phyloP scores from a whole-genome alignment of 371 early-diverging fungal genomes.

The Actinomortierella wolfii region DNA sequence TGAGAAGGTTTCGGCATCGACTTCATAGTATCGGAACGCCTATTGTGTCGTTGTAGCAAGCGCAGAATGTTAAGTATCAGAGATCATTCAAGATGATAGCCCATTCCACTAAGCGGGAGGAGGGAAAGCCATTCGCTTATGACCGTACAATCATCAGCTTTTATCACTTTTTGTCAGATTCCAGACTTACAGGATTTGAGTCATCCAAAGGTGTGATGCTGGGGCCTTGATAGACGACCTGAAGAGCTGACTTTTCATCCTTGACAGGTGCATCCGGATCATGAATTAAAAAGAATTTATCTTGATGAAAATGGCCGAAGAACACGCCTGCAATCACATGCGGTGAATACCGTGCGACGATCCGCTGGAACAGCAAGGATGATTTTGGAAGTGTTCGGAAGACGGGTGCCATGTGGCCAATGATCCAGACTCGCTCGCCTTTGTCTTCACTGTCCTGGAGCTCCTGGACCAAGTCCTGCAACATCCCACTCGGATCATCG shows the following conservation, averaged over 20 bases:
- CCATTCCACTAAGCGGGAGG: no score
- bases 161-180: no score
- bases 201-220: conserved; percentile 57
- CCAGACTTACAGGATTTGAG: conserved; percentile 52
- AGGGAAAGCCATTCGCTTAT: no score
- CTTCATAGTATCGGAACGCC: conserved; percentile 45
- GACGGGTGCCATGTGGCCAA: conserved; percentile 64
- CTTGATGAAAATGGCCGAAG: conserved; percentile 63
- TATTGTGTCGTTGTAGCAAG: conserved; percentile 2
- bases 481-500: conserved; percentile 58
- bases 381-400: conserved; percentile 54
- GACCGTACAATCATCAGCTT: no score
- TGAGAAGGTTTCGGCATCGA: conserved; percentile 42
- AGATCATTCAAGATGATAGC: no score
- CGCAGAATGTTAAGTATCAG: no score
- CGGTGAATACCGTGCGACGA: conserved; percentile 61
- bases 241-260: conserved; percentile 48
- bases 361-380: conserved; percentile 59
- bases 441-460: conserved; percentile 61
- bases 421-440: conserved; percentile 61
- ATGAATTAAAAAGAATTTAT: conserved; percentile 40
- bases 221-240: conserved; percentile 57
- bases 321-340: conserved; percentile 67
- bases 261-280: conserved; percentile 41
- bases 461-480: conserved; percentile 55